Evolutionary conservation across 441 rosid genomes (phyloP).

Genomic region (Macaranga tanarius): DNA sequence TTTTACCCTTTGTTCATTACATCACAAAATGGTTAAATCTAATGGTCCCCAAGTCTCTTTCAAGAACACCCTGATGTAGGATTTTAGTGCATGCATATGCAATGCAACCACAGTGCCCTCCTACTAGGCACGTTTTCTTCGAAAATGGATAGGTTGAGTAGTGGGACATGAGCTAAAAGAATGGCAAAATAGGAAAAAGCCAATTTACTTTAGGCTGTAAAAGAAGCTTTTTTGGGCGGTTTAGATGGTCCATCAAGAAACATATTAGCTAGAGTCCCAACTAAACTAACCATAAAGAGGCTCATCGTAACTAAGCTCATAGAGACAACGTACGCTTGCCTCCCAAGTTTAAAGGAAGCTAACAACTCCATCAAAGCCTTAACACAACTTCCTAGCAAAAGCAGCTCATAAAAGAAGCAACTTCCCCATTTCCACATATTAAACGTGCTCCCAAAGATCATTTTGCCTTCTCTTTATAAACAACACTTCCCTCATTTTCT

Average conservation of each 20-base stretch:
- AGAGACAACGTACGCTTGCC: conserved; percentile 21
- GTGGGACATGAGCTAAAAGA: neutral
- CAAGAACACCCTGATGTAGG: too few species aligned
- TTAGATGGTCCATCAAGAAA: conserved; percentile 20
- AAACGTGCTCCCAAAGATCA: conserved; percentile 52
- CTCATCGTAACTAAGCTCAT: neutral
- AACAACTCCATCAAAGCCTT: neutral
- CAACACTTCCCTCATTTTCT: neutral
- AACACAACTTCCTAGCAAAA: conserved; percentile 24
- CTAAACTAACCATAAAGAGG: neutral
- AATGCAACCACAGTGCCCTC: too few species aligned
- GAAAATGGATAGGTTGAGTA: neutral
- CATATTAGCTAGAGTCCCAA: conserved; percentile 4
- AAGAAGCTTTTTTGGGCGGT: conserved; percentile 12
- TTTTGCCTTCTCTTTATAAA: conserved; percentile 23
- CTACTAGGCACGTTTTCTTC: neutral
- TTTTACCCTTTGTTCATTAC: neutral
- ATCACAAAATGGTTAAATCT: too few species aligned
- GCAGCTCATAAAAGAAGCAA: conserved; percentile 27
- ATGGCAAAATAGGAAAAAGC: neutral
- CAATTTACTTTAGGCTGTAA: neutral
- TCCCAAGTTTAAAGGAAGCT: conserved; percentile 21
- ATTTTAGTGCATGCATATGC: too few species aligned
- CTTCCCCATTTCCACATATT: conserved; percentile 36
- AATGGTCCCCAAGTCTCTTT: neutral